Conservation (phyloP, 2,329 filamentous ascomycete genomes). For the Neophaeococcomyces aloes region DNA sequence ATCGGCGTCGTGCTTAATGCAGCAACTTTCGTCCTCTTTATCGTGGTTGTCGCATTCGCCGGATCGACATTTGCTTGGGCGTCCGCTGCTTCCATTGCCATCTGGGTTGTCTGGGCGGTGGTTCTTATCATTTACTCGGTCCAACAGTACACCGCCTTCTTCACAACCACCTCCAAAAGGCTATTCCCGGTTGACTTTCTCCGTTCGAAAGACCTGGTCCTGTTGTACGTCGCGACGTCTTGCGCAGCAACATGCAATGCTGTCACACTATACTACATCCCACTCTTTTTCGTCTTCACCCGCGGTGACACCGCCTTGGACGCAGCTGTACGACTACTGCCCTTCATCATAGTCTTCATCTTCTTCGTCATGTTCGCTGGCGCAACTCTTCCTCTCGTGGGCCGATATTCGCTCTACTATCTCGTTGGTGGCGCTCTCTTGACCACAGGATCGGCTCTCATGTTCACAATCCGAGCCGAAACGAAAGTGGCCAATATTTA, state of each 20-base stretch:
- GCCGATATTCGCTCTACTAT: slow-evolving; percentile 25
- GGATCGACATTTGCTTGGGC: slow-evolving; percentile 42
- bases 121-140: slow-evolving; percentile 35
- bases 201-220: slow-evolving; percentile 27
- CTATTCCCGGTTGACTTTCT: slow-evolving; percentile 43
- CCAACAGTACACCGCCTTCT: slow-evolving; percentile 36
- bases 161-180: slow-evolving; percentile 35
- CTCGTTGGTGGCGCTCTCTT: slow-evolving; percentile 20
- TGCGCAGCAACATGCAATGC: slow-evolving; percentile 30
- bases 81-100: slow-evolving; percentile 34
- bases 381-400: slow-evolving; percentile 6
- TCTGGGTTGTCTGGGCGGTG: slow-evolving; percentile 39
- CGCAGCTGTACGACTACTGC: slow-evolving; percentile 27
- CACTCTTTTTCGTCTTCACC: slow-evolving; percentile 46
- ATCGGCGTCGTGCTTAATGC: slow-evolving; percentile 37
- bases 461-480: slow-evolving; percentile 14
- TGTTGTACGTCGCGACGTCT: slow-evolving; percentile 36
- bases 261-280: slow-evolving; percentile 42
- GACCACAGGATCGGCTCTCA: slow-evolving; percentile 17
- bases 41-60: slow-evolving; percentile 44
- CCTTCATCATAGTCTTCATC: slow-evolving; percentile 20
- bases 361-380: slow-evolving; percentile 18
- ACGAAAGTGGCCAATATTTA: slow-evolving; percentile 21
- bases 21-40: slow-evolving; percentile 31
- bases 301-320: slow-evolving; percentile 30